phyloP scores from a whole-genome alignment of 176 grass and related monocot genomes.

The Tillandsia leiboldiana region DNA sequence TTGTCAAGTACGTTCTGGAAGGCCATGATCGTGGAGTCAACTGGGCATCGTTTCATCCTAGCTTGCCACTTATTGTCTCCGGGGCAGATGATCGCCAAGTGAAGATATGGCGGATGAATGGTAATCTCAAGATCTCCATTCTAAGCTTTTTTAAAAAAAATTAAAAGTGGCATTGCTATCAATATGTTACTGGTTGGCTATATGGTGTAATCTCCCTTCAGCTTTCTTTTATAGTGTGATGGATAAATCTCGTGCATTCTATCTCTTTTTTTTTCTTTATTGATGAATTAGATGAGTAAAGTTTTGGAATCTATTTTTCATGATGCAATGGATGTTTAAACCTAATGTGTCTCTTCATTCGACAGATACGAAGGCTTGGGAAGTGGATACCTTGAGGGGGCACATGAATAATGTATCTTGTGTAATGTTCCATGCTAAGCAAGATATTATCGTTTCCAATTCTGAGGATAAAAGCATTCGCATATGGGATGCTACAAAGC shows the following conservation, averaged over 20 bases:
- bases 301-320: neutral
- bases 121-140: conserved; percentile 26
- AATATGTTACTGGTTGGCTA: no score
- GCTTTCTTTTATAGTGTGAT: neutral
- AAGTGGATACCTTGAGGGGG: conserved; percentile 85
- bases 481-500: conserved; percentile 91
- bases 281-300: neutral
- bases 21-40: conserved; percentile 90
- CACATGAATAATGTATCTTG: conserved; percentile 97
- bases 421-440: conserved; percentile 88
- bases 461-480: conserved; percentile 97
- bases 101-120: conserved; percentile 90
- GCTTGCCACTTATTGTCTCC: conserved; percentile 68
- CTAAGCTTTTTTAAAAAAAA: neutral
- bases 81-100: conserved; percentile 92
- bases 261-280: neutral
- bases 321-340: neutral
- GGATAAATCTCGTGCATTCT: neutral
- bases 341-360: conserved; percentile 16
- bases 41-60: conserved; percentile 86
- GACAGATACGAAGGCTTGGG: conserved; percentile 93
- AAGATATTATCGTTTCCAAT: conserved; percentile 92
- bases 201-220: neutral
- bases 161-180: no score
- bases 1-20: conserved; percentile 84